Evolutionary conservation across 352 stramenopile species (phyloP), one percentile per base, ranked within the genome.

Genomic region (Globisporangium nagaii): DNA sequence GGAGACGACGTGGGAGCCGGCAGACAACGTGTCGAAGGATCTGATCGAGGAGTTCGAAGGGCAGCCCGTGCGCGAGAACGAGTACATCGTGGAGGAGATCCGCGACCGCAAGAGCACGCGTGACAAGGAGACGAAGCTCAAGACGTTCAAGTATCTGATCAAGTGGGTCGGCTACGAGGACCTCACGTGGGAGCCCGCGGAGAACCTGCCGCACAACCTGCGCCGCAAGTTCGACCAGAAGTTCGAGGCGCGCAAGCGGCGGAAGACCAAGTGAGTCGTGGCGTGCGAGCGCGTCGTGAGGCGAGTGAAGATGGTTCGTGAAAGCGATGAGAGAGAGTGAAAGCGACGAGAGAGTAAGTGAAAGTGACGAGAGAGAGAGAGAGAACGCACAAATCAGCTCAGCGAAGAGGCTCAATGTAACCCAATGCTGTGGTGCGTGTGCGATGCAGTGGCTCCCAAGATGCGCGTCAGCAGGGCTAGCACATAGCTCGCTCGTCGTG

Each of bases 151-250:
- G 64, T 92, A 90, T 66, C 71, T 84, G n/a, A 80, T 92, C 63
- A 90, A 90, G 62, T 92, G 82, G 82, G 73, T 92, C 37, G 79
- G 82, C 54, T 92, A 92, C 66, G 78, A 89, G 8, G 79, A 92
- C 7, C 58, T 73, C 53, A 92, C 81, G 42, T 92, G 81, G 81
- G 81, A 92, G 44, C 81, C 81, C 0, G 71, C 77, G 0, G 73
- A 88, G 27, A 92, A 92, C 61, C 47, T 92, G 25, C 81, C 81
- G 19, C 81, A 86, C 59, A 92, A 88, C 40, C 43, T 92, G 17
- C 77, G 82, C 19, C 77, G 79, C 48, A 92, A 87, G 58, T 92
- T 88, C 43, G 82, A 92, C 57, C 61, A 80, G 49, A 85, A 87
- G 61, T 90, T 80, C 49, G 71, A 88, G 46, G 77, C 54, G 30